Base-by-base conservation (phyloP, 2,329 filamentous ascomycete species). In the Aspergillus clavatus region DNA sequence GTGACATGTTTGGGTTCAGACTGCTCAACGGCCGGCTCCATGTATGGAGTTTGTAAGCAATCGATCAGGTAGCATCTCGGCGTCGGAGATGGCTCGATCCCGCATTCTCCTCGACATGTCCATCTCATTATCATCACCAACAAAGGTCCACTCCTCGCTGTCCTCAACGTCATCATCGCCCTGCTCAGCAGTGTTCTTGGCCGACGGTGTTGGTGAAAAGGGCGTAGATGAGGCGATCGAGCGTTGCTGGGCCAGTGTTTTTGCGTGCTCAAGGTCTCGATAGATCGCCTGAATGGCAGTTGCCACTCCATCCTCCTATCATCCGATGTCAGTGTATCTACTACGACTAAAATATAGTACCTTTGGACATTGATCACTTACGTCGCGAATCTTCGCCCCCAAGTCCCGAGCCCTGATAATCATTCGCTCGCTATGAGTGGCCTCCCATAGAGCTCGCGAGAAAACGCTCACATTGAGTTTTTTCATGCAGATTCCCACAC, bases 251-350 rank as follows among this genome's bases (percentile, higher is more conserved):
- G 95, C 86, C 36, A 97, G 75, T 12, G 84, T 85, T 66, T 81
- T 87, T 28, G 93, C 90, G 59, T 96, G 96, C 63, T 97, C 93
- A 45, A 97, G 78, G 64, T 97, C 91, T 33, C 93, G 86, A 64
- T 97, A 98, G 45, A 98, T 87, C 48, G 83, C 87, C 66, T 95
- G 87, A 51, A 97, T 93, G 5, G 91, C 93, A 4, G 78, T 86
- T 38, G 85, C 82, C n/a, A 96, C 89, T 27, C 93, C 93, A 53
- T 89, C 83, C 66, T 98, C 91, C 86, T 94, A 51, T 47, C 46
- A 22, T 23, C 42, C 19, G 7, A 11, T 50, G 10, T 59, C 56
- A 62, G 72, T 57, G 21, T 24, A 44, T 7, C n/a, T 8, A 3
- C 8, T 12, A n/a, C 4, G 27, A 10, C 6, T 38, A 39, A 29